phyloP scores from a whole-genome alignment of 2,329 filamentous ascomycete species.

The Claviceps digitariae region DNA sequence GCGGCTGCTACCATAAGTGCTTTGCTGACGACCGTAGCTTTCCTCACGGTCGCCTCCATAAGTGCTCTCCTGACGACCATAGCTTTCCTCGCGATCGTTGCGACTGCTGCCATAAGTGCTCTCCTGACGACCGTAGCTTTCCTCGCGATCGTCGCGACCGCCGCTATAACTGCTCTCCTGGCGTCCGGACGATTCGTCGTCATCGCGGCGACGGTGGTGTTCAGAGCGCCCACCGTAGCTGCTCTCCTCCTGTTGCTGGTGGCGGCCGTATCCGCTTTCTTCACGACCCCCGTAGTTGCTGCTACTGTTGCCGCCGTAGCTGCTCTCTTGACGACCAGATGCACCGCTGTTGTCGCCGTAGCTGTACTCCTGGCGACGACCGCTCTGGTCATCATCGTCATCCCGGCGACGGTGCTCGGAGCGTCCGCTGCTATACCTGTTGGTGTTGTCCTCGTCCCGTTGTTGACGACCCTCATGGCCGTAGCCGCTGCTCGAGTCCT shows the following conservation, averaged over 20 bases:
- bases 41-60: background rate
- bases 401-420: constrained; percentile 1
- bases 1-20: constrained; percentile 4
- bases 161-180: constrained; percentile 6
- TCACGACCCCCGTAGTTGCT: constrained; percentile 38
- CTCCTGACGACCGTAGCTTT: constrained; percentile 5
- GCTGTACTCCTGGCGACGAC: constrained; percentile 10
- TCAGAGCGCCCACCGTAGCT: constrained; percentile 9
- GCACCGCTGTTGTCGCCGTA: constrained; percentile 13
- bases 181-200: constrained; percentile 7
- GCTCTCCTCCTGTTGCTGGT: constrained; percentile 10
- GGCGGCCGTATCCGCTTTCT: constrained; percentile 16
- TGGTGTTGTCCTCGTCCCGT: constrained; percentile 12
- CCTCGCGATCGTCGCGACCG: constrained; percentile 3
- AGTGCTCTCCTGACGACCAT: background rate
- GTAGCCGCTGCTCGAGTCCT: constrained; percentile 8
- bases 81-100: constrained; percentile 3
- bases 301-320: constrained; percentile 33
- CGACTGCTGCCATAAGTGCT: constrained; percentile 4
- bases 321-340: constrained; percentile 36
- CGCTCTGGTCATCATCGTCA: constrained; percentile 10
- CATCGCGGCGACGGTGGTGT: background rate
- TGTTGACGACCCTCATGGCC: constrained; percentile 12
- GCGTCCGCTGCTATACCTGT: constrained; percentile 7
- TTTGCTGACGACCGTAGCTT: constrained; percentile 5